Conservation (phyloP, 495 filamentous ascomycete species). For the Geoglossum glabrum region DNA sequence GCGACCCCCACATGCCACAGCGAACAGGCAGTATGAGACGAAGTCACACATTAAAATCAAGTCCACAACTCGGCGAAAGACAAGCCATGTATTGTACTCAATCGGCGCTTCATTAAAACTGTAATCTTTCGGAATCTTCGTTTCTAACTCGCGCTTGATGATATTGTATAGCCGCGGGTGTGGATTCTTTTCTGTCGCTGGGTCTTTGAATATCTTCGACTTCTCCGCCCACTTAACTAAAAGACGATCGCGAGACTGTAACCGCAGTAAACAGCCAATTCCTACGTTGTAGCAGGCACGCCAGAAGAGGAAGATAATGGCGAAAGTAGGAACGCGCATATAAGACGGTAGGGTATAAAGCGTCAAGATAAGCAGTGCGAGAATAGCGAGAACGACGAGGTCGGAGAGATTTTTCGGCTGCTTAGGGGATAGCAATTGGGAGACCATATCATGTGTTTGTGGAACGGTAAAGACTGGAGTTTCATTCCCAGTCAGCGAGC, state of each 20-base stretch:
- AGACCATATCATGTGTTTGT: slow-evolving; percentile 96
- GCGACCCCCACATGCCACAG: slow-evolving; percentile 62
- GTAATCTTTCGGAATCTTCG: slow-evolving; percentile 86
- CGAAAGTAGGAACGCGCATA: slow-evolving; percentile 54
- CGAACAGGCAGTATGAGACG: slow-evolving; percentile 87
- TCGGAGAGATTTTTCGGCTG: slow-evolving; percentile 91
- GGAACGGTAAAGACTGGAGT: slow-evolving; percentile 78
- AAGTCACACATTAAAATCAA: slow-evolving; percentile 98
- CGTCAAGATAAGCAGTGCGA: slow-evolving; percentile 49
- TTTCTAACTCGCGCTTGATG: slow-evolving; percentile 75
- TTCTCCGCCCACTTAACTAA: slow-evolving; percentile 77
- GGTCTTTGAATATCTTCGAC: slow-evolving; percentile 68
- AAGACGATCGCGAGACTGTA: slow-evolving; percentile 74
- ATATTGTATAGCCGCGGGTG: slow-evolving; percentile 61
- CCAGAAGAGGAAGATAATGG: slow-evolving; percentile 77
- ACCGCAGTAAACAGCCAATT: slow-evolving; percentile 73
- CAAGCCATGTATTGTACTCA: slow-evolving; percentile 97
- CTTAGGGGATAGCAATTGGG: slow-evolving; percentile 83
- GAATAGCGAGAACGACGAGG: slow-evolving; percentile 54
- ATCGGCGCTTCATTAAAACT: slow-evolving; percentile 79
- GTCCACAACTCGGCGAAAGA: slow-evolving; percentile 87
- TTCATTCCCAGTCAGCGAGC: background rate
- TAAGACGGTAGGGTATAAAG: slow-evolving; percentile 49
- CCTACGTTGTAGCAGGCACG: slow-evolving; percentile 77
- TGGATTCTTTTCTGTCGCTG: slow-evolving; percentile 56